Base-by-base conservation (phyloP, 208 protist genomes). In the Phytomonas francai region DNA sequence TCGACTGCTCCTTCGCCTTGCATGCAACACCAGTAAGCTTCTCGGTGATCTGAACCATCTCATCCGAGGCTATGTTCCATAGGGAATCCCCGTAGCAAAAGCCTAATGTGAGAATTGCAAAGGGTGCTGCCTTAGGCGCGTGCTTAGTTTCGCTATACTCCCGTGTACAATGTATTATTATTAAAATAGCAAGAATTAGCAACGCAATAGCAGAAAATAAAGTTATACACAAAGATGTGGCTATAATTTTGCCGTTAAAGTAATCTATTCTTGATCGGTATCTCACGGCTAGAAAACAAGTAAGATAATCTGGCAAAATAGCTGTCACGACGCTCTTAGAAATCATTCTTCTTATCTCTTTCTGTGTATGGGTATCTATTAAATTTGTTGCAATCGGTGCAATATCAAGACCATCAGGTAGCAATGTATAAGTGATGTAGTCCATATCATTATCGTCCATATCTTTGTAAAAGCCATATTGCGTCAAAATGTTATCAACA, bases 101-200 rank as follows among this genome's bases (percentile, higher is more conserved):
- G 11, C 89, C 89, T 63, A 95, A 70, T 57, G 85, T 80, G 61
- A 83, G 64, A 60, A 92, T 78, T 16, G 83, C 86, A 72, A 95
- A 92, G 8, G 89, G 89, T 22, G 81, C 65, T 54, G 34, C 29
- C 61, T 86, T 91, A 0, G 89, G 89, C 1, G 89, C 89, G 78
- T 92, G 67, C 9, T 63, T 51, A 1, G 58, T 28, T 25, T 78
- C 80, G 36, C 92, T 70, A 81, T 92, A 89, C 25, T 79, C 72
- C 25, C 66, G 68, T 7, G 84, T 83, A 67, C 67, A 85, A 31
- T 67, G 32, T 14, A 85, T 34, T 42, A 90, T 79, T 0, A 81
- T 8, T 12, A 42, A 51, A 7, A 76, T 56, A 39, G 62, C 64
- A 6, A 87, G 3, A 14, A 49, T 59, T n/a, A 89, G 78, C 36